A percentile compares a stretch with the other conserved stretches of the same genome.
phyloP scores from a whole-genome alignment of 2,329 filamentous ascomycete genomes.

The Trichophaea hybrida region DNA sequence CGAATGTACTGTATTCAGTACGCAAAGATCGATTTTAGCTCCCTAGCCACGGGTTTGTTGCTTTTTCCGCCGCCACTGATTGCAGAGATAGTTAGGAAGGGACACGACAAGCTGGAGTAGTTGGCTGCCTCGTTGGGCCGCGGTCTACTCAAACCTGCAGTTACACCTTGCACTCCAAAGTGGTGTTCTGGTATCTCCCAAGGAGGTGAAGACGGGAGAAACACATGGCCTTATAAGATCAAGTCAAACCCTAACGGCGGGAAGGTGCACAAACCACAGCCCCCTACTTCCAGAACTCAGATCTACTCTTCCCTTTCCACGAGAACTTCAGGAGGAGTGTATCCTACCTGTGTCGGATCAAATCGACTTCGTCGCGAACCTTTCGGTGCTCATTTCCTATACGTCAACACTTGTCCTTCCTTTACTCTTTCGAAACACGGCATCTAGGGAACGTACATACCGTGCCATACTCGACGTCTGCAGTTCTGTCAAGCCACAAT shows the following conservation, averaged over 20 bases:
- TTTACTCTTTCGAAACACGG: neutral
- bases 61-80: too few relatives aligned
- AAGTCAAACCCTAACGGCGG: neutral
- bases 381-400: neutral
- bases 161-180: too few relatives aligned
- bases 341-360: neutral
- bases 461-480: neutral
- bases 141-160: too few relatives aligned
- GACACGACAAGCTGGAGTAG: too few relatives aligned
- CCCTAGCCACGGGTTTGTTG: too few relatives aligned
- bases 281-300: neutral
- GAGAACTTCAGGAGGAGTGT: neutral
- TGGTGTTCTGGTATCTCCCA: too few relatives aligned
- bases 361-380: neutral
- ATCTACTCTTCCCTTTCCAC: too few relatives aligned
- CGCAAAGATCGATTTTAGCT: too few relatives aligned
- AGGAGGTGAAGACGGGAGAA: neutral
- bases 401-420: neutral
- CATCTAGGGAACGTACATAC: neutral
- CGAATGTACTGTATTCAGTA: too few relatives aligned
- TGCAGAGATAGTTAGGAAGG: too few relatives aligned
- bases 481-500: neutral
- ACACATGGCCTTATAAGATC: neutral
- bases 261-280: slow-evolving; percentile 1
- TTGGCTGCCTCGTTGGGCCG: too few relatives aligned